Base-by-base conservation (phyloP, 2,329 filamentous ascomycete species). In the Neofusicoccum parvum region DNA sequence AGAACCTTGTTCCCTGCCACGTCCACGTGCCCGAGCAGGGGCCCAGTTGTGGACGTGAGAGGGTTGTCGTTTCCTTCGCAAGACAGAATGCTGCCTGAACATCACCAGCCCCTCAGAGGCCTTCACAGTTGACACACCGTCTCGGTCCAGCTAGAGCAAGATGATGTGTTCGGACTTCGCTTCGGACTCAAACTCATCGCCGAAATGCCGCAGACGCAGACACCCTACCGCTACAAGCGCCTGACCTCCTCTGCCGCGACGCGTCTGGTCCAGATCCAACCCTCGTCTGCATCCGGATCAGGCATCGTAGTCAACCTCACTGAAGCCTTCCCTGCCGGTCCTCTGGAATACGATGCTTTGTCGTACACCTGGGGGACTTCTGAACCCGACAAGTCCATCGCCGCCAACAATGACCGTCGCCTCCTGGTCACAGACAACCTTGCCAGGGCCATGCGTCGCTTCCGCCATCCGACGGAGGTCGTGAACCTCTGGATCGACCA, bases 251-350 rank as follows among this genome's bases (percentile, higher is more conserved):
- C 53, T 2, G 37, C 45, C 20, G 27, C 64, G 23, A 65, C 64
- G 15, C 53, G 64, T 12, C 23, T 65, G 32, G 64, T 60, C 15
- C 53, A 51, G n/a, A 60, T 65, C 37, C 54, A 60, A 17, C 64
- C 64, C 3, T 46, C 36, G 9, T 32, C 43, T 7, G 53, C 53
- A 6, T 27, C 46, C 3, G 48, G 49, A 15, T 46, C 53, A 4
- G 64, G 64, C 20, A 23, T 65, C 17, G 54, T 45, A 14, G 45
- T 65, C 9, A 15, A 53, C 14, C 37, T 65, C 36, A n/a, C 37
- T 20, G 58, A 66, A 15, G 51, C 39, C 3, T 49, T 49, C 14
- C 58, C 87, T 66, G 93, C 80, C 14, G 88, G 54, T 4, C 34
- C 11, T n/a, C 9, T 39, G 6, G 46, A 60, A 5, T 72, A 69